Base-by-base conservation (phyloP, 1,139 yeast species). In the Geotrichum siamense region DNA sequence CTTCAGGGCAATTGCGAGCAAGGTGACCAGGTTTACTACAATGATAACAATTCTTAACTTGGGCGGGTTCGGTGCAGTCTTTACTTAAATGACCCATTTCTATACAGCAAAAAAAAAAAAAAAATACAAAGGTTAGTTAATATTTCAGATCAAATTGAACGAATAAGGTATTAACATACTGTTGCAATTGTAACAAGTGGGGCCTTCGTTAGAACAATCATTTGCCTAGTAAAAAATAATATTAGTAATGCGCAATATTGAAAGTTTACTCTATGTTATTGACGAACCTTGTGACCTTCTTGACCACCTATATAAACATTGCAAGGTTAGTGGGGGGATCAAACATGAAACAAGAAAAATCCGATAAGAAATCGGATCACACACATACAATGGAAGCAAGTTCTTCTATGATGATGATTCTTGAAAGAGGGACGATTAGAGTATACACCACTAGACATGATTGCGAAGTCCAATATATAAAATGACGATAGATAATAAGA, bases 1-100 rank as follows among this genome's bases (percentile, higher is more conserved):
- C 35, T 12, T 28, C 29, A 12, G 35, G 60, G 54, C 65, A 59
- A 80, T 67, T 78, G 73, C 71, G 78, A 78, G 55, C 89, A 76
- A 62, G 75, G 72, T 87, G 96, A 48, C 95, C 96, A 54, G 79
- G 72, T 62, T 80, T 78, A 54, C 86, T 84, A 67, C 96, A 87
- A 64, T 82, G 82, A 79, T 79, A 87, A 69, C 96, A 87, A 5
- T 63, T 47, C 55, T 63, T 62, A 42, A 60, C 65, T 46, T 55
- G 57, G 27, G 57, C 53, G 20, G 64, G 65, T 50, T 61, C 72
- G 42, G 69, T 63, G 68, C 96, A 87, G 63, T 78, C 79, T 67
- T 79, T 84, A 53, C 94, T 81, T 57, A 84, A 73, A 71, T 85
- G 95, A 46, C 95, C 94, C 46, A 33, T 55, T 49, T 51, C 39